A percentile compares a stretch with the other conserved stretches of the same genome.
These are phyloP conservation scores for Alternaria gansuensis DNA, from an alignment of 2,329 filamentous ascomycete genomes.

Conservation along the genomic window DNA sequence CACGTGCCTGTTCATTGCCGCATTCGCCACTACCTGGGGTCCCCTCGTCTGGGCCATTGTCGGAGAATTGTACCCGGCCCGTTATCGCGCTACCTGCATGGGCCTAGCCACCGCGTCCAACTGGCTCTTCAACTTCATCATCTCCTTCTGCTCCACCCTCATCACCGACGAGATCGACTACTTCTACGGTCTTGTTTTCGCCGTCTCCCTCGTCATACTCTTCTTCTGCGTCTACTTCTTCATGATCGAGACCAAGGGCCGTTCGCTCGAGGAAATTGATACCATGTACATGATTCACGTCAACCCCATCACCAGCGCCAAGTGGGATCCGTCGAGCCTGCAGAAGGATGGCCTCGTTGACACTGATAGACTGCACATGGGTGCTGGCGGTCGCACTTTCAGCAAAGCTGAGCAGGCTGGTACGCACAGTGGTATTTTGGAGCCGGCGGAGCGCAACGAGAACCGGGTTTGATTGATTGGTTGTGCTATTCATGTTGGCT, in stretches of 20 bases:
- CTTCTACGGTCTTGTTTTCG: constrained; percentile 79
- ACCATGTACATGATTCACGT: constrained; percentile 73
- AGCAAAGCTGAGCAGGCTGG: constrained; percentile 47
- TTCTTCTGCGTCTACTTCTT: constrained; percentile 78
- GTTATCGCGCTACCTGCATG: constrained; percentile 59
- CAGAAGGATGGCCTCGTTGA: constrained; percentile 47
- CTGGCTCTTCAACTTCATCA: constrained; percentile 59
- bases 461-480: constrained; percentile 28
- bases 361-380: constrained; percentile 45
- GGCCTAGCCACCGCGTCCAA: constrained; percentile 55
- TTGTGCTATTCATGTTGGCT: neutral
- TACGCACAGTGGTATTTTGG: constrained; percentile 29
- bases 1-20: constrained; percentile 73
- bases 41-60: constrained; percentile 76
- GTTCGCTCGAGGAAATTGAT: constrained; percentile 81
- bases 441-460: constrained; percentile 39
- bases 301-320: constrained; percentile 68
- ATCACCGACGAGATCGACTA: constrained; percentile 76
- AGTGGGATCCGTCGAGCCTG: constrained; percentile 56
- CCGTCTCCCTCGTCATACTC: constrained; percentile 69
- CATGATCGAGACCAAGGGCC: constrained; percentile 76
- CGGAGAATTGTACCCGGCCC: constrained; percentile 71
- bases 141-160: constrained; percentile 79
- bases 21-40: constrained; percentile 74
- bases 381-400: constrained; percentile 45